phyloP scores from a whole-genome alignment of 371 early-diverging fungal genomes.

The Mucor velutinosus region DNA sequence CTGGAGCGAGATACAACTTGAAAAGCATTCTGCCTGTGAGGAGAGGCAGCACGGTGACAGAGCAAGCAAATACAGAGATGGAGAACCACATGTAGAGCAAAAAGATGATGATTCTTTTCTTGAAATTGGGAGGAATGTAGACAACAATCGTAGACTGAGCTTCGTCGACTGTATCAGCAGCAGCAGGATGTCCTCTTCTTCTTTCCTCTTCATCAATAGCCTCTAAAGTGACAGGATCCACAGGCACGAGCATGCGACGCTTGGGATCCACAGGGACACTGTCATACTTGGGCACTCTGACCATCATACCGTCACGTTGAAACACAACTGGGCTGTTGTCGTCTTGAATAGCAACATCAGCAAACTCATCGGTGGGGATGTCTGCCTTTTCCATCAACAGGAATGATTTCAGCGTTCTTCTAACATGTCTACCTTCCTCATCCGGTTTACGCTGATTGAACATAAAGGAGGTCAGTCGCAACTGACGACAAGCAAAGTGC shows the following conservation, averaged over 20 bases:
- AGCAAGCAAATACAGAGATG: constrained; percentile 48
- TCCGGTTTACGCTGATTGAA: constrained; percentile 70
- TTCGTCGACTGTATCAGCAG: constrained; percentile 51
- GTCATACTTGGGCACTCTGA: constrained; percentile 75
- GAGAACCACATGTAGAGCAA: constrained; percentile 62
- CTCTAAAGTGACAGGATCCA: constrained; percentile 61
- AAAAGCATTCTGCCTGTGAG: constrained; percentile 53
- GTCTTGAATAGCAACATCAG: constrained; percentile 38
- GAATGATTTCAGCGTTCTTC: constrained; percentile 16
- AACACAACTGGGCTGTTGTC: constrained; percentile 53
- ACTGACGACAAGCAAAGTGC: constrained; percentile 58
- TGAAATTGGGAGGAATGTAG: constrained; percentile 70
- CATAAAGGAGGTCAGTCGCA: constrained; percentile 85
- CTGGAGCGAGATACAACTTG: constrained; percentile 36
- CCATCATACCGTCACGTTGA: constrained; percentile 61
- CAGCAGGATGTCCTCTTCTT: constrained; percentile 54
- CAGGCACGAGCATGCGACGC: constrained; percentile 74
- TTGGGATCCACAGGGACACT: constrained; percentile 69
- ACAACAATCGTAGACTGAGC: constrained; percentile 59
- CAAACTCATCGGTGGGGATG: constrained; percentile 22
- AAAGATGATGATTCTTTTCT: constrained; percentile 36
- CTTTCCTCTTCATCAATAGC: constrained; percentile 67
- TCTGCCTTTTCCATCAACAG: constrained; percentile 23
- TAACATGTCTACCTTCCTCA: constrained; percentile 48
- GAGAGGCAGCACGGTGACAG: constrained; percentile 55